phyloP scores from a whole-genome alignment of 257 asterid species.

The Salvia miltiorrhiza region DNA sequence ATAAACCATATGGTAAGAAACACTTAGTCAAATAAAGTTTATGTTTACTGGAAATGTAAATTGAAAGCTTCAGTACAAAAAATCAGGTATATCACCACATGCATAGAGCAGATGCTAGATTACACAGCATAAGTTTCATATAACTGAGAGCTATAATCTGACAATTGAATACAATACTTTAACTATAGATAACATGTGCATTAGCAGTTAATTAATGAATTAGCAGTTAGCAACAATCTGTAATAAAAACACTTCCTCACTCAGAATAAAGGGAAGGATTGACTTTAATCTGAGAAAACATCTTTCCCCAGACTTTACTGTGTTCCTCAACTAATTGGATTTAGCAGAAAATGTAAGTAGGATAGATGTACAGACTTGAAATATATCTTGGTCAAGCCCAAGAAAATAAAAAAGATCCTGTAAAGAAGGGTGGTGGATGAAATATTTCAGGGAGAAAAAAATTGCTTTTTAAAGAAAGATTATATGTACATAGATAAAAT shows the following conservation, averaged over 20 bases:
- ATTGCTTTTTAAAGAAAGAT: no score
- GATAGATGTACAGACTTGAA: background rate
- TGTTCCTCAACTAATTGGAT: background rate
- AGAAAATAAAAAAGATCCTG: no score
- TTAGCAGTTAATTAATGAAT: background rate
- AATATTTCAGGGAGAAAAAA: background rate
- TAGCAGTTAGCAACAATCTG: background rate
- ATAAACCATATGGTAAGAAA: background rate
- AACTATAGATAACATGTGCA: background rate
- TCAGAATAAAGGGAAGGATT: no score
- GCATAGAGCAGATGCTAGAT: background rate
- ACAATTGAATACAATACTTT: background rate
- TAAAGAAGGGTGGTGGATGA: no score
- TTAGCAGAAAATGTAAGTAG: background rate
- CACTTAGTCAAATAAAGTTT: background rate
- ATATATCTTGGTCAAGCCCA: no score
- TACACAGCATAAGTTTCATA: background rate
- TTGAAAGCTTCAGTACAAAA: background rate
- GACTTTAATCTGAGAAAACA: no score
- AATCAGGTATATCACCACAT: no score
- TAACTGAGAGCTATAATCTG: background rate
- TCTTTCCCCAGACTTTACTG: background rate
- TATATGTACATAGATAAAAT: no score
- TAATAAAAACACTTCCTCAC: no score
- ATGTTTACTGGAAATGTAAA: background rate